Evolutionary conservation across 768 basidiomycete genomes (phyloP).

Genomic region (Pleurotus citrinopileatus): DNA sequence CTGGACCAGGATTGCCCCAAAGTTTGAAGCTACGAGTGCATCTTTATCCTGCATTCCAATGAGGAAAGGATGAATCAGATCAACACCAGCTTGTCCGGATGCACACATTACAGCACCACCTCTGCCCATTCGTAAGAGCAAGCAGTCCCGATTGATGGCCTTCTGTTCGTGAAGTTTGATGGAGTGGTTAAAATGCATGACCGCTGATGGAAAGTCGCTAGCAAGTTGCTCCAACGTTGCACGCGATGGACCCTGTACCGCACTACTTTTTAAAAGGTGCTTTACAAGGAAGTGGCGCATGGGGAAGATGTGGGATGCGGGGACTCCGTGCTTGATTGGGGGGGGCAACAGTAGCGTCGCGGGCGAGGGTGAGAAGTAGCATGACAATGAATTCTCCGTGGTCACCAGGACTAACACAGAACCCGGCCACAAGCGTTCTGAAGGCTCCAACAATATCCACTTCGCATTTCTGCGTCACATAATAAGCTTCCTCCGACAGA

Average conservation of each 20-base stretch:
- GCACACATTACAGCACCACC: constrained; percentile 27
- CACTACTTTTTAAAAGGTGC: constrained; percentile 10
- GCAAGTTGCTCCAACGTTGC: not conserved
- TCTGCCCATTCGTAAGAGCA: constrained; percentile 18
- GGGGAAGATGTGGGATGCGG: not conserved
- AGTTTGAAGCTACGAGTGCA: constrained; percentile 10
- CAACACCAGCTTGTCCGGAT: constrained; percentile 18
- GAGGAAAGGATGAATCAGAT: constrained; percentile 21
- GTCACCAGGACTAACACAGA: constrained; percentile 11
- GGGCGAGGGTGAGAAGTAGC: constrained; percentile 8
- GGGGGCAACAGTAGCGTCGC: constrained; percentile 6
- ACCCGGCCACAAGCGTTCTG: not conserved
- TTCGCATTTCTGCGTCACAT: constrained; percentile 18
- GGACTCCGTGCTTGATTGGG: not conserved
- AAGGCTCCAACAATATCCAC: constrained; percentile 16
- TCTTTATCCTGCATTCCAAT: constrained; percentile 5
- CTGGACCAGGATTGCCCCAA: constrained; percentile 23
- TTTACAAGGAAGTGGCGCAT: constrained; percentile 3
- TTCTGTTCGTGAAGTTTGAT: constrained; percentile 24
- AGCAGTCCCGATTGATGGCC: constrained; percentile 18
- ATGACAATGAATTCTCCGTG: constrained; percentile 12
- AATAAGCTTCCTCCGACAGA: constrained; percentile 18
- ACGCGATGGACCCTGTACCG: constrained; percentile 19
- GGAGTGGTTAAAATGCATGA: constrained; percentile 29
- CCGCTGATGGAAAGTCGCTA: constrained; percentile 16